Evolutionary conservation across 2,329 filamentous ascomycete species (phyloP).

Genomic region (Aspergillus versicolor): DNA sequence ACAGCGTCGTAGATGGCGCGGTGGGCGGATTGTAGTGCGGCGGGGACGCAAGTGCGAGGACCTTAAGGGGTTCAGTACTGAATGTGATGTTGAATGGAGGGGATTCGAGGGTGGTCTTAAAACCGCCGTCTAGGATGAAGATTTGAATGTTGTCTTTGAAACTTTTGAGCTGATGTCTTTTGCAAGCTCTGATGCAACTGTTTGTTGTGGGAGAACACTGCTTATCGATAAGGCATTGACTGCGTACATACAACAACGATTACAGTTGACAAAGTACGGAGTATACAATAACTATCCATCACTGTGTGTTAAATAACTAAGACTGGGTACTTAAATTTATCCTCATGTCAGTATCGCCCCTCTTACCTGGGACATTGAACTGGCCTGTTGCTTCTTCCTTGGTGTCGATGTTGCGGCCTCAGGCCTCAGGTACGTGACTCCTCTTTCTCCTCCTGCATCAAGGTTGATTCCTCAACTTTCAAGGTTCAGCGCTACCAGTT

Average conservation of each 20-base stretch:
- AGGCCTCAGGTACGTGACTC: neutral
- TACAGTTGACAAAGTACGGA: neutral
- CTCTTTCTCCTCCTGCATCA: neutral
- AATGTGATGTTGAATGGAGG: slow-evolving; percentile 55
- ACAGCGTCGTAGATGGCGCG: slow-evolving; percentile 56
- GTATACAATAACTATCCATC: too few relatives aligned
- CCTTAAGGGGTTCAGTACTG: slow-evolving; percentile 57
- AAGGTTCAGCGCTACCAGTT: neutral
- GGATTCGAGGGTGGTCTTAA: slow-evolving; percentile 66
- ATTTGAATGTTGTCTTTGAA: slow-evolving; percentile 29
- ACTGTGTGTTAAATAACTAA: too few relatives aligned
- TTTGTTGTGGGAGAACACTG: neutral
- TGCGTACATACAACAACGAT: too few relatives aligned
- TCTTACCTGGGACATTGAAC: neutral
- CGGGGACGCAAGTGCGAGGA: slow-evolving; percentile 51
- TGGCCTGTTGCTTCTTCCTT: neutral
- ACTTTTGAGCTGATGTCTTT: neutral
- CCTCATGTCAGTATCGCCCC: too few relatives aligned
- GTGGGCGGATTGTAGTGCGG: slow-evolving; percentile 57
- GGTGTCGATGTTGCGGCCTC: neutral
- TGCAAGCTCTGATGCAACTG: neutral
- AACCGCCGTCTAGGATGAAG: slow-evolving; percentile 62
- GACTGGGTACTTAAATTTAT: too few relatives aligned
- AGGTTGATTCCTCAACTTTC: neutral
- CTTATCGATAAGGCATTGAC: neutral